Evolutionary conservation across 208 protist species (phyloP), one percentile per base, ranked within the genome.

Genomic region (Acanthamoeba castellanii): DNA sequence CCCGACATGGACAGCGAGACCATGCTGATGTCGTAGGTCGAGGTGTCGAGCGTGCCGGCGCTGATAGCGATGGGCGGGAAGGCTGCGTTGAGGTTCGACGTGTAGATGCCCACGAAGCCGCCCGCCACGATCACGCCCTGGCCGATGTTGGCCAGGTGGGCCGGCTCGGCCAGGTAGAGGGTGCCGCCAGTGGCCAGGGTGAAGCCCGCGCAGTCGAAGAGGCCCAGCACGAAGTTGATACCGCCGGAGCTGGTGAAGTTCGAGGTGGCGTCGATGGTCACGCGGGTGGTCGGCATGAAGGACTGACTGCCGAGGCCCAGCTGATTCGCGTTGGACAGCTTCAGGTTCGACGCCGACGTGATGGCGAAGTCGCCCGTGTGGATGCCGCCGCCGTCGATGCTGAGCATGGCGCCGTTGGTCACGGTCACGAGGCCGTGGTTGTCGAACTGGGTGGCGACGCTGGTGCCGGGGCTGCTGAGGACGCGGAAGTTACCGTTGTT

Each of bases 201-300:
- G 42, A 78, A 6, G 52, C 88, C 88, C 37, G 70, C 50, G 18
- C 30, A 50, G 27, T 93, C 59, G 88, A 47, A 93, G 6, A 72
- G 88, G 64, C 88, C 88, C 88, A 93, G 70, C 45, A 93, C 50
- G 64, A 93, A 93, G 66, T 93, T 93, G 88, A 57, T 78, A 50
- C 88, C 88, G 61, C 88, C 88, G 22, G 88, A 25, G 45, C 45
- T 61, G 88, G 88, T 93, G 64, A 93, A 45, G 70, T 93, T 93
- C 20, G 88, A 93, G 30, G 42, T 57, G 61, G 88, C 88, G 70
- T 93, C 88, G 4, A 93, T 64, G 61, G 45, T 61, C 32, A 93
- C 27, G n/a, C 11, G 42, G 7, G 88, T 59, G 13, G 34, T 61
- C 14, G 57, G 57, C 88, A 81, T 32, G 66, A 93, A 78, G 61